These are phyloP conservation scores for Erodium maritimum DNA, from an alignment of 345 rosid species.

Conservation along the genomic window DNA sequence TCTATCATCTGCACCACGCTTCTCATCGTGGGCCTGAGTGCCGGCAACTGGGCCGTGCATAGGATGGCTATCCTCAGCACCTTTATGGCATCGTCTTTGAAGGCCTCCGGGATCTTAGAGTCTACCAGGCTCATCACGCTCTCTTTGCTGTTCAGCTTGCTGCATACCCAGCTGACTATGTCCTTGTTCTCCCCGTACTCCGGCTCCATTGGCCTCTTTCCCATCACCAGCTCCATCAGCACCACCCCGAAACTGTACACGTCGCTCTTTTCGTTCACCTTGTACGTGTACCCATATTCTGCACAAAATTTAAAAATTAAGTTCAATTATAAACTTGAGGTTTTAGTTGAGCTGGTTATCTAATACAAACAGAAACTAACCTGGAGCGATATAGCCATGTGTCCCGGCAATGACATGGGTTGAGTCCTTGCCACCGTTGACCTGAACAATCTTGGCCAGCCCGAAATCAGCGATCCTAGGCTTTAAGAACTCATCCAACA, in stretches of 20 bases:
- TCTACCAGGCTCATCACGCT: constrained; percentile 50
- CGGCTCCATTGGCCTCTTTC: constrained; percentile 65
- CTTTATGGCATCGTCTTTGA: constrained; percentile 52
- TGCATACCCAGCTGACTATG: constrained; percentile 63
- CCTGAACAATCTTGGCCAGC: constrained; percentile 76
- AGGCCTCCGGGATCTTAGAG: constrained; percentile 38
- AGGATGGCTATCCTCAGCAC: constrained; percentile 57
- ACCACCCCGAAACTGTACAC: constrained; percentile 96
- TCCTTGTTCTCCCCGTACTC: constrained; percentile 73
- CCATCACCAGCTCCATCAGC: constrained; percentile 77
- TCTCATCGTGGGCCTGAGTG: constrained; percentile 69
- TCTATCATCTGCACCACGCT: constrained; percentile 78
- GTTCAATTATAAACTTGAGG: background rate
- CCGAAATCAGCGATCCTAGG: constrained; percentile 96
- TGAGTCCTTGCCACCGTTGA: constrained; percentile 37
- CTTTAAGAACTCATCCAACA: constrained; percentile 69
- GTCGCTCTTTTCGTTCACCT: constrained; percentile 77
- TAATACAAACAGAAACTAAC: no score
- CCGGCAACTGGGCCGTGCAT: constrained; percentile 52
- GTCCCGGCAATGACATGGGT: constrained; percentile 81
- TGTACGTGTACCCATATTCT: constrained; percentile 84
- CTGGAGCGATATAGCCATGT: constrained; percentile 92
- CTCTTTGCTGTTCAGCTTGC: constrained; percentile 46
- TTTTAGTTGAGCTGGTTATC: no score
- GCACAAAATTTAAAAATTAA: constrained; percentile 14